Evolutionary conservation across 2,329 filamentous ascomycete species (phyloP), one percentile per base, ranked within the genome.

Genomic region (Paraphoma chrysanthemicola): DNA sequence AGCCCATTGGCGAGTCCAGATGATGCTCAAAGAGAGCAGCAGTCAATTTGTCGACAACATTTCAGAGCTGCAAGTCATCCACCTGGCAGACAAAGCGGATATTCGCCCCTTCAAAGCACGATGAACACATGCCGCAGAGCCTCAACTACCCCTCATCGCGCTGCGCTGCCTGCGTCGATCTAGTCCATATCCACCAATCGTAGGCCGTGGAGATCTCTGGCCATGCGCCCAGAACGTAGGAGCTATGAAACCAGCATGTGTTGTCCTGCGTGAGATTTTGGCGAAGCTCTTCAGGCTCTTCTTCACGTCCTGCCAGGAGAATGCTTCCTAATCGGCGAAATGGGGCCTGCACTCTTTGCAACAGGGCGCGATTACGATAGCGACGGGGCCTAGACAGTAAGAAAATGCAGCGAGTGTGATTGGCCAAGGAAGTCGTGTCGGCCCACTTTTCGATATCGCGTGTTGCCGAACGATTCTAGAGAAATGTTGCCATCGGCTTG

Each of bases 101-200:
- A 48, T 18, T 54, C 39, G 51, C 43, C 36, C 42, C 42, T 51
- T 51, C 33, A 31, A 38, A 16, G 39, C 39, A 17, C 11, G n/a
- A 31, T 50, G 33, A 29, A n/a, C 38, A 51, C 10, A 50, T 48
- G 54, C 46, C 61, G 61, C 61, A 58, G 59, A 64, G 61, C 61
- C 56, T 59, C 33, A 36, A 36, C 7, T 36, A 36, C 33, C 33
- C 33, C 33, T 36, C 61, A 57, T 45, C 60, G 60, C 64, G 57
- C 61, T 57, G 64, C 65, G 41, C 48, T 48, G 51, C 51, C 48
- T 64, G 61, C 56, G 59, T 60, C 61, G 63, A 65, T 62, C 57
- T 36, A 60, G 49, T 10, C 44, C n/a, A 23, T 33, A 31, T 39
- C 55, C 39, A 53, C 67, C 53, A 69, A 69, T 69, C 55, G 61